Percentiles rank a stretch among this genome's conserved stretches.
These are phyloP conservation scores for Ogataea paraovalis DNA, from an alignment of 805 yeast genomes.

Conservation along the genomic window DNA sequence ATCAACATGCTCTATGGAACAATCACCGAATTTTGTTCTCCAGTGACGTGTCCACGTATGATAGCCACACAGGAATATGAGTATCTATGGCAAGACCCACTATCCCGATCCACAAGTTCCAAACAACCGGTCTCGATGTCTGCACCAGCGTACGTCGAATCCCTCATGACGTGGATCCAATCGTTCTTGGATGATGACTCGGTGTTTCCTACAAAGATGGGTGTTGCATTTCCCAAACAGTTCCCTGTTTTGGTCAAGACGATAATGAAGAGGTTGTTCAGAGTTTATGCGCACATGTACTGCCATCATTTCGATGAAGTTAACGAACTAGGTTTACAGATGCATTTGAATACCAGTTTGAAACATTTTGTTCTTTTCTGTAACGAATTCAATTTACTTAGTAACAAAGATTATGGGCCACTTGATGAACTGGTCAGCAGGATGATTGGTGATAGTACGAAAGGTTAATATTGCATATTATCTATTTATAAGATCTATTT, in stretches of 20 bases:
- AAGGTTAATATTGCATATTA: not conserved
- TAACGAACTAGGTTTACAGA: conserved; percentile 85
- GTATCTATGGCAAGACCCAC: conserved; percentile 91
- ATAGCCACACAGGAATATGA: conserved; percentile 97
- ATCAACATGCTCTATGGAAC: conserved; percentile 95
- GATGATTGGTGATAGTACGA: conserved; percentile 45
- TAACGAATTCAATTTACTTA: conserved; percentile 75
- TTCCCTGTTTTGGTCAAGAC: conserved; percentile 78
- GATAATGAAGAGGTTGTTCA: conserved; percentile 83
- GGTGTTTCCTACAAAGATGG: conserved; percentile 83
- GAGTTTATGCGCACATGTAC: conserved; percentile 95
- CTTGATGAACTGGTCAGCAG: conserved; percentile 74
- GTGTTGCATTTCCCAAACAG: conserved; percentile 87
- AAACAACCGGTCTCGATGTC: conserved; percentile 78
- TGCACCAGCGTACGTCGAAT: conserved; percentile 94
- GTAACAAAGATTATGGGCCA: conserved; percentile 86
- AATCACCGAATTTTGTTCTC: conserved; percentile 94
- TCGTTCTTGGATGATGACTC: conserved; percentile 86
- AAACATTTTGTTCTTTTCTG: conserved; percentile 90
- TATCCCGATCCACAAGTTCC: conserved; percentile 37
- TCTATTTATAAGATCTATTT: not conserved
- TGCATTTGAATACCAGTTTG: conserved; percentile 88
- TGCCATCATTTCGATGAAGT: conserved; percentile 98
- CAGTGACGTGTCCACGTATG: conserved; percentile 93
- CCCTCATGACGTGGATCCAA: conserved; percentile 93